Conservation (phyloP, 371 early-diverging fungal genomes). For the Apophysomyces variabilis region DNA sequence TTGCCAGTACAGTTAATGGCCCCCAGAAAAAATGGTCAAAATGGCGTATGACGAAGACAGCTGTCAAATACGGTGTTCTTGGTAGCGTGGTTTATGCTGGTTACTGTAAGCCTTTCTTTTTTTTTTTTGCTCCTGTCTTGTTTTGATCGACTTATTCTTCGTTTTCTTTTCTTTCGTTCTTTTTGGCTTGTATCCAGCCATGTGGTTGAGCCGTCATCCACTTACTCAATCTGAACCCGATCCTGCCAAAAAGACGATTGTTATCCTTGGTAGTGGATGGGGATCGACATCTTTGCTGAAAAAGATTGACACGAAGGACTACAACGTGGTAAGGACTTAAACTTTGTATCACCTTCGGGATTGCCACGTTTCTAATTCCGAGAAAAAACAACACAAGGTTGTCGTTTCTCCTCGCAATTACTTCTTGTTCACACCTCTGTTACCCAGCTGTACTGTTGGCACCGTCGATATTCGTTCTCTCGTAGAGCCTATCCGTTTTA, state of each 20-base stretch:
- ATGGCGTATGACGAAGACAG: conserved; percentile 37
- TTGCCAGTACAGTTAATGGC: neutral
- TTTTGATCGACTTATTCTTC: neutral
- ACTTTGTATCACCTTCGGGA: neutral
- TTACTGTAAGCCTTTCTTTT: conserved; percentile 38
- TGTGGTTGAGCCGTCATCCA: conserved; percentile 69
- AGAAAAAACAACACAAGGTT: conserved; percentile 31
- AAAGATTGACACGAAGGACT: conserved; percentile 73
- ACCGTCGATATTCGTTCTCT: conserved; percentile 85
- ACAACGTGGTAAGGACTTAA: conserved; percentile 66
- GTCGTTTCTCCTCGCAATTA: conserved; percentile 90
- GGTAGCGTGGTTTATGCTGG: conserved; percentile 34
- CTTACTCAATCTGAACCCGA: conserved; percentile 70
- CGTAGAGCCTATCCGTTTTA: conserved; percentile 85
- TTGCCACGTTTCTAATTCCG: neutral
- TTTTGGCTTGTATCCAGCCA: conserved; percentile 24
- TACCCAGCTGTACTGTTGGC: conserved; percentile 87
- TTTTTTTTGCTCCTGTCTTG: neutral
- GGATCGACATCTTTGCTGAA: conserved; percentile 83
- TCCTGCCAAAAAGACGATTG: conserved; percentile 79
- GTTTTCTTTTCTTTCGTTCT: neutral
- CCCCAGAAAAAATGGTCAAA: conserved; percentile 17
- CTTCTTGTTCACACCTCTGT: conserved; percentile 92
- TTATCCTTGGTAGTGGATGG: conserved; percentile 90
- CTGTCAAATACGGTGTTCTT: conserved; percentile 40